Evolutionary conservation across 2,329 filamentous ascomycete species (phyloP).

Genomic region (Calonectria pteridis): DNA sequence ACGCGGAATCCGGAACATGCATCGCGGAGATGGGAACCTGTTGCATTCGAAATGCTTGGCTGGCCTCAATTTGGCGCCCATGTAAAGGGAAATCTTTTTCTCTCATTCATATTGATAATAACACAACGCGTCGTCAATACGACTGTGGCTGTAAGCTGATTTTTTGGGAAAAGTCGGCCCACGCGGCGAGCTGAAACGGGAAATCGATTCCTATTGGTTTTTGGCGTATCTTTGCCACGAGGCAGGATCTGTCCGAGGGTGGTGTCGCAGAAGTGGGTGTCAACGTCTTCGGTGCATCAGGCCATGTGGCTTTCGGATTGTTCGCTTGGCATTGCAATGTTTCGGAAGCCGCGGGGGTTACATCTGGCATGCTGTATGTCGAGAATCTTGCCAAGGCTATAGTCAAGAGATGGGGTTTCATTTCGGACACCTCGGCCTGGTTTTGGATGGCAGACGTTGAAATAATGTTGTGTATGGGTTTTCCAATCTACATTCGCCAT

Average conservation of each 20-base stretch:
- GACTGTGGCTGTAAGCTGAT: not conserved
- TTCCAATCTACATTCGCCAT: not conserved
- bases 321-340: constrained; percentile 3
- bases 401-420: constrained; percentile 6
- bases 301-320: constrained; percentile 14
- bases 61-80: constrained; percentile 5
- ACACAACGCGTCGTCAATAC: not conserved
- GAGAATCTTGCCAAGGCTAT: constrained; percentile 9
- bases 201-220: not conserved
- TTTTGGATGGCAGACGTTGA: not conserved
- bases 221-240: constrained; percentile 6
- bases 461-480: not conserved
- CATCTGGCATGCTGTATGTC: constrained; percentile 11
- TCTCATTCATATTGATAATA: not conserved
- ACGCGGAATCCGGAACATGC: constrained; percentile 1
- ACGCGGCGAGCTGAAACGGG: not conserved
- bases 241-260: constrained; percentile 7
- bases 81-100: not conserved
- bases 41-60: not conserved
- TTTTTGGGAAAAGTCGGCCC: constrained; percentile 5
- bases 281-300: not conserved
- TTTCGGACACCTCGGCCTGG: not conserved
- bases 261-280: constrained; percentile 4
- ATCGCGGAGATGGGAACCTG: not conserved
- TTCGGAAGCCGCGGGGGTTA: constrained; percentile 9